phyloP scores from a whole-genome alignment of 1,139 yeast genomes.

The Candida anutae region DNA sequence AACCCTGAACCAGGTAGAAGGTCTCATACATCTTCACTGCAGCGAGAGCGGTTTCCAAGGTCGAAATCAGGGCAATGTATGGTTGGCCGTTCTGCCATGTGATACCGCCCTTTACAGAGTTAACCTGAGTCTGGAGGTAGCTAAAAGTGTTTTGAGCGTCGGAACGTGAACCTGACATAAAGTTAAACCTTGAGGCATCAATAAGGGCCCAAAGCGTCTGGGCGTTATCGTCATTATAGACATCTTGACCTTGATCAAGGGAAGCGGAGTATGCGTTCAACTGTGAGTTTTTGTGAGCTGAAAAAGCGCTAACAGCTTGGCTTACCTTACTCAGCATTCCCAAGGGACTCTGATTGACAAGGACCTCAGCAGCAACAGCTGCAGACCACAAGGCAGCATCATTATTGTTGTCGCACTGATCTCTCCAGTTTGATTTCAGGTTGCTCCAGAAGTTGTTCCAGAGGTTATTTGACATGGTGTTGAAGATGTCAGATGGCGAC shows the following conservation, averaged over 20 bases:
- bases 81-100: conserved; percentile 19
- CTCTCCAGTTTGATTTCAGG: conserved; percentile 3
- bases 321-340: conserved; percentile 3
- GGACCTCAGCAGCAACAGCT: conserved; percentile 9
- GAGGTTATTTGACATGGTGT: conserved; percentile 2
- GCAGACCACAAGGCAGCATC: conserved; percentile 7
- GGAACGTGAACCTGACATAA: conserved; percentile 11
- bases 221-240: conserved; percentile 30
- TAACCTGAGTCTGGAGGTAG: conserved; percentile 12
- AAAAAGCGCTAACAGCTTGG: conserved; percentile 3
- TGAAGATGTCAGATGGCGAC: conserved; percentile 3
- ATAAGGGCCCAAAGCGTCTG: conserved; percentile 27
- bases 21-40: conserved; percentile 21
- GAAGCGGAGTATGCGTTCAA: conserved; percentile 25
- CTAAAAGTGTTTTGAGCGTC: conserved; percentile 12
- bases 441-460: conserved; percentile 6
- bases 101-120: conserved; percentile 20
- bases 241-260: conserved; percentile 20
- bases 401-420: conserved; percentile 3
- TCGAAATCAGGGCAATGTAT: conserved; percentile 30
- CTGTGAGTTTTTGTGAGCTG: conserved; percentile 6
- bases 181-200: conserved; percentile 13
- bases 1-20: no score
- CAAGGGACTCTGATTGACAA: conserved; percentile 2
- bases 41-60: conserved; percentile 27